A percentile compares a stretch with the other conserved stretches of the same genome.
phyloP scores from a whole-genome alignment of 176 grass and related monocot genomes.

The Chloris gayana region DNA sequence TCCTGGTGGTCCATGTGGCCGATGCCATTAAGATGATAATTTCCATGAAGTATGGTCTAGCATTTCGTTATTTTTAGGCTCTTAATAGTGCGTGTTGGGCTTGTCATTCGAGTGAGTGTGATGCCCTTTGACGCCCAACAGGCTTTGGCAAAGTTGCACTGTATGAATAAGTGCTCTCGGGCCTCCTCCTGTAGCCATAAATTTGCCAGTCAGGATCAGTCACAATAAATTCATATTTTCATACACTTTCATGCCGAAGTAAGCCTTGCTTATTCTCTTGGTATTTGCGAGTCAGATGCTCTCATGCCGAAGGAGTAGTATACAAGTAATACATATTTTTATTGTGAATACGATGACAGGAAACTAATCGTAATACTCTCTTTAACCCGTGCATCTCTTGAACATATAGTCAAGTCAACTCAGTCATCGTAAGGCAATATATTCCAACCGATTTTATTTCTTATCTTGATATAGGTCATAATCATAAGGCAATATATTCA shows the following conservation, averaged over 20 bases:
- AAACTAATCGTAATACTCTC: neutral
- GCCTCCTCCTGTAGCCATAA: too few species aligned
- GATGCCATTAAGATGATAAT: too few species aligned
- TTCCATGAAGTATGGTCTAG: too few species aligned
- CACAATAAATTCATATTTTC: neutral
- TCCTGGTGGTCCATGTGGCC: too few species aligned
- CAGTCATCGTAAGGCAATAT: neutral
- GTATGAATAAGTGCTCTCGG: too few species aligned
- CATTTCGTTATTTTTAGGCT: too few species aligned
- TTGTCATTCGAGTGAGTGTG: too few species aligned
- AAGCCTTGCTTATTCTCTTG: neutral
- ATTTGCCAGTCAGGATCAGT: neutral
- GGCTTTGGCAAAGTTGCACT: too few species aligned
- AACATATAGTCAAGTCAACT: neutral
- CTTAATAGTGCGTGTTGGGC: too few species aligned
- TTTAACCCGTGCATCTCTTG: neutral
- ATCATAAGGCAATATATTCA: neutral
- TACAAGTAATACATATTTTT: neutral
- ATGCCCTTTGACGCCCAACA: too few species aligned
- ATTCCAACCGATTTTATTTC: neutral
- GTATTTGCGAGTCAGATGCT: neutral
- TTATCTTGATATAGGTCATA: neutral
- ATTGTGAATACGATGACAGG: neutral
- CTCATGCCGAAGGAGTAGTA: too few species aligned
- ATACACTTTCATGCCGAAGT: too few species aligned